phyloP scores from a whole-genome alignment of 768 basidiomycete genomes.

The Leccinum ochraceum region DNA sequence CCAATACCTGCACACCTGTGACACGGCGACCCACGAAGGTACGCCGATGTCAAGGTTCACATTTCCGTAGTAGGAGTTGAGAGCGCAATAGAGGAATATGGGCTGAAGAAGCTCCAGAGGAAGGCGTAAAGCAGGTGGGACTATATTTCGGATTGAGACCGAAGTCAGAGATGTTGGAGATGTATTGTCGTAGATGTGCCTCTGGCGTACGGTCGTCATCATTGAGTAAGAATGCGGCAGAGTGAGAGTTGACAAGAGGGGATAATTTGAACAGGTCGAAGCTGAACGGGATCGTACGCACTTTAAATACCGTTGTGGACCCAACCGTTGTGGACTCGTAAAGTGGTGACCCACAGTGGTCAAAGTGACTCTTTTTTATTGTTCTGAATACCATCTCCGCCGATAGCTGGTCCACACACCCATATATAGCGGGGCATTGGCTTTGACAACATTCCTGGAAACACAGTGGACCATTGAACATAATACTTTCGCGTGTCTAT shows the following conservation, averaged over 20 bases:
- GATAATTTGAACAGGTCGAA: neutral
- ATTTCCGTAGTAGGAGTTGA: neutral
- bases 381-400: neutral
- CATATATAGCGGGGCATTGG: neutral
- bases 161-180: neutral
- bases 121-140: neutral
- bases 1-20: conserved; percentile 3
- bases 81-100: conserved; percentile 3
- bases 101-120: neutral
- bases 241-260: neutral
- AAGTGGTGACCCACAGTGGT: neutral
- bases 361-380: neutral
- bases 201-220: neutral
- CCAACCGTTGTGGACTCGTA: neutral
- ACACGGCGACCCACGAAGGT: neutral
- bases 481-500: neutral
- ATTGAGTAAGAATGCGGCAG: neutral
- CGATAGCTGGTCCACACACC: neutral
- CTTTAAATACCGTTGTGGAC: neutral
- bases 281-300: neutral
- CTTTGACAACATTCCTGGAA: neutral
- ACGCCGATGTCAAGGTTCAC: neutral
- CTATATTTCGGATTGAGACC: neutral
- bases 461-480: neutral
- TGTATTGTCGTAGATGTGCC: neutral